Evolutionary conservation across 257 asterid species (phyloP).

Genomic region (Echites panduratus): DNA sequence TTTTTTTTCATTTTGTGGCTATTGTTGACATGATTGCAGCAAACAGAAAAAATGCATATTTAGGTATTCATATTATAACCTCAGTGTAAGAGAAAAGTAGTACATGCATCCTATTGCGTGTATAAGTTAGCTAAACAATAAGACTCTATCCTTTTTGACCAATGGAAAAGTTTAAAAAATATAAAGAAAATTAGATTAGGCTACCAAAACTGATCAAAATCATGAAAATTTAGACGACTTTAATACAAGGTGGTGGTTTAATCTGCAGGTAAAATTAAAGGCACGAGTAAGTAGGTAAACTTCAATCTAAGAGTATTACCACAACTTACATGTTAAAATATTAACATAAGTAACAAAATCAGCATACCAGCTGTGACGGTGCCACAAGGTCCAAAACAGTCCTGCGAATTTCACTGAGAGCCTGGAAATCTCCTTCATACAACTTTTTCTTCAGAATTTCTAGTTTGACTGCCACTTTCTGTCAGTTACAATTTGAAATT

Average conservation of each 20-base stretch:
- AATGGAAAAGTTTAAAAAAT: neutral
- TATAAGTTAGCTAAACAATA: neutral
- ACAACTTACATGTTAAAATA: conserved; percentile 9
- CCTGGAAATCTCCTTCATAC: conserved; percentile 50
- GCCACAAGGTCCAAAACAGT: conserved; percentile 78
- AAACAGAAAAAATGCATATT: neutral
- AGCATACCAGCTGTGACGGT: conserved; percentile 73
- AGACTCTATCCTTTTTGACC: neutral
- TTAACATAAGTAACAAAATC: conserved; percentile 11
- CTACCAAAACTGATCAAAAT: neutral
- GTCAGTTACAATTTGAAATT: conserved; percentile 20
- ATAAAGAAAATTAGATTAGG: neutral
- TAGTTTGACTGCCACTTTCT: conserved; percentile 71
- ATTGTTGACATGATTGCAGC: neutral
- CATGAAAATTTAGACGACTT: neutral
- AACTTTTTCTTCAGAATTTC: conserved; percentile 46
- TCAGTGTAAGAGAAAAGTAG: neutral
- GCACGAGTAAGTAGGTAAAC: conserved; percentile 1
- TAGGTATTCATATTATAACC: neutral
- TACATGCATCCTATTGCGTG: neutral
- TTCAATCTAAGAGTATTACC: neutral
- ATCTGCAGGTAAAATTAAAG: neutral
- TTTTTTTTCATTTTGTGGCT: neutral
- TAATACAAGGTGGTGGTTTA: neutral
- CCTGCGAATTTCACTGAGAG: conserved; percentile 71